phyloP scores from a whole-genome alignment of 805 yeast genomes.

The Phaffomyces antillensis region DNA sequence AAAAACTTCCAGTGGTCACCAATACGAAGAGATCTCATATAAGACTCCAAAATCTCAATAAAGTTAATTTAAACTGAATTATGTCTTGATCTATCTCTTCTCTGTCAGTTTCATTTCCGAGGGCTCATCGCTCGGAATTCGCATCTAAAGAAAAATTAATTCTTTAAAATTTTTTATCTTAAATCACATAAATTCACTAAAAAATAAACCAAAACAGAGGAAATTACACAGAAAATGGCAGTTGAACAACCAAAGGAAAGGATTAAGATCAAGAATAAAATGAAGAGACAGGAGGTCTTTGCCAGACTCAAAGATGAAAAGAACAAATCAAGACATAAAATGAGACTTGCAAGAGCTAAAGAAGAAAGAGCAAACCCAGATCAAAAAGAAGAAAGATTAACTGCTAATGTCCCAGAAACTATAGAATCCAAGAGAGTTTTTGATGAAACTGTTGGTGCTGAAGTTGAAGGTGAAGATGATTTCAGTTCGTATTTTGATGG shows the following conservation, averaged over 20 bases:
- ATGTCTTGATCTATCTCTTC: too few relatives aligned
- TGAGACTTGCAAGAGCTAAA: constrained; percentile 76
- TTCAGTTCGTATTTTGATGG: constrained; percentile 23
- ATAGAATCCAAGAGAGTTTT: constrained; percentile 24
- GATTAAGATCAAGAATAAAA: constrained; percentile 62
- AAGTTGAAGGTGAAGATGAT: constrained; percentile 24
- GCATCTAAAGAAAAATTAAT: constrained; percentile 3
- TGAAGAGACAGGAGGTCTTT: constrained; percentile 70
- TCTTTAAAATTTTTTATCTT: background rate
- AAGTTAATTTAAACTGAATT: background rate
- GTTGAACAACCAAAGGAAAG: constrained; percentile 21
- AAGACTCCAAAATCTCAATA: background rate
- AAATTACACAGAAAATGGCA: constrained; percentile 9
- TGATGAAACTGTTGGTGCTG: constrained; percentile 22
- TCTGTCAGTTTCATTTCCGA: constrained; percentile 1
- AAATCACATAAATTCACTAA: too few relatives aligned
- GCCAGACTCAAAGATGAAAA: constrained; percentile 68
- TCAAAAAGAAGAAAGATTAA: constrained; percentile 68
- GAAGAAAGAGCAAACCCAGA: constrained; percentile 83
- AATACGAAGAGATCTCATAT: background rate
- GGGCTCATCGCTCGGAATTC: constrained; percentile 13
- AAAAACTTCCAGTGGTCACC: constrained; percentile 33
- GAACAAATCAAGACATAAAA: constrained; percentile 69
- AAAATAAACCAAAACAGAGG: background rate
- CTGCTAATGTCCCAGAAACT: constrained; percentile 22